Conservation (phyloP, 2,329 filamentous ascomycete species). For the Rhexocercosporidium sp. region DNA sequence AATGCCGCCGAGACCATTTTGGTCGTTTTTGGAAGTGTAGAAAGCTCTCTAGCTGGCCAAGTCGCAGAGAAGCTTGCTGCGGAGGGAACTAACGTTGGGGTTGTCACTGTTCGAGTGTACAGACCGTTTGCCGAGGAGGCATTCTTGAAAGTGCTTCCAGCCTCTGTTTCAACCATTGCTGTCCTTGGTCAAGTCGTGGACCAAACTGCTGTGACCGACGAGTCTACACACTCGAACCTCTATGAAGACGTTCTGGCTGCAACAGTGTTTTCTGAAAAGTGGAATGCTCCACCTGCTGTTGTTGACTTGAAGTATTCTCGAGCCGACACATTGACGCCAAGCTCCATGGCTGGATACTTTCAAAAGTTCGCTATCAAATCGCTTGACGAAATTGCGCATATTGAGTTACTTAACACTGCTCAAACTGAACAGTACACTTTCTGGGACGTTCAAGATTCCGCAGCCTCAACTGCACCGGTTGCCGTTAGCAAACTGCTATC, state of each 20-base stretch:
- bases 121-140: constrained; percentile 94
- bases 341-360: constrained; percentile 57
- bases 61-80: constrained; percentile 74
- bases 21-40: constrained; percentile 90
- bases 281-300: constrained; percentile 66
- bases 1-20: constrained; percentile 78
- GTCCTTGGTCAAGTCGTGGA: constrained; percentile 89
- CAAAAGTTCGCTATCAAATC: constrained; percentile 55
- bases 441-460: constrained; percentile 86
- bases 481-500: constrained; percentile 65
- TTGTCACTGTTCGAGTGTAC: constrained; percentile 91
- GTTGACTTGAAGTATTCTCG: constrained; percentile 91
- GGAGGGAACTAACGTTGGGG: constrained; percentile 79
- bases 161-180: constrained; percentile 74
- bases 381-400: constrained; percentile 28
- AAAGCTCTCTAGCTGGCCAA: constrained; percentile 85
- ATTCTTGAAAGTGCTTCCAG: constrained; percentile 82
- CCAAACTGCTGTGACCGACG: constrained; percentile 73
- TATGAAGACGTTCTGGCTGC: constrained; percentile 92
- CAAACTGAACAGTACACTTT: constrained; percentile 85
- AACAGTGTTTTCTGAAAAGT: constrained; percentile 76
- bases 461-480: constrained; percentile 66
- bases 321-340: constrained; percentile 60
- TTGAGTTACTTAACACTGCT: constrained; percentile 56
- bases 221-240: constrained; percentile 79